A percentile compares a stretch with the other conserved stretches of the same genome.
Evolutionary conservation across 768 basidiomycete species (phyloP).

Genomic region (Calocybe gangraenosa): DNA sequence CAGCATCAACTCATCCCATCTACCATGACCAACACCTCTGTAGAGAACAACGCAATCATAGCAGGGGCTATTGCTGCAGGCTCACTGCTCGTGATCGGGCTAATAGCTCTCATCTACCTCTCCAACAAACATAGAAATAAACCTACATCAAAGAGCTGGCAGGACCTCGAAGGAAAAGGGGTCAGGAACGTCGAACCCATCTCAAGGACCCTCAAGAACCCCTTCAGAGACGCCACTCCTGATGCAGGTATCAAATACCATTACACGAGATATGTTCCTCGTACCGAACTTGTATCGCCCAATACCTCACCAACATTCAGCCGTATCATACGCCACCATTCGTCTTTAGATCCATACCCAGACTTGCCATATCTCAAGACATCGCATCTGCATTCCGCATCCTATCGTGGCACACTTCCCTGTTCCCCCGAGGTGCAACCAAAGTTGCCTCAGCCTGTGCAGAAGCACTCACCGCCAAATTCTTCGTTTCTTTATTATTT

Average conservation of each 20-base stretch:
- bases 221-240: too few species aligned
- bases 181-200: too few species aligned
- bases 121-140: not conserved
- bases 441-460: too few species aligned
- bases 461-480: too few species aligned
- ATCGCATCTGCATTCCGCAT: too few species aligned
- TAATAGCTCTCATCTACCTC: slow-evolving; percentile 12
- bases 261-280: slow-evolving; percentile 9
- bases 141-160: not conserved
- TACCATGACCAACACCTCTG: not conserved
- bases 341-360: slow-evolving; percentile 7
- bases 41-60: slow-evolving; percentile 14
- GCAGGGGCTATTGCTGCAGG: slow-evolving; percentile 17
- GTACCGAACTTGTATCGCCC: not conserved
- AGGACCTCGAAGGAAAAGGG: slow-evolving; percentile 10
- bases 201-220: too few species aligned
- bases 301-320: not conserved
- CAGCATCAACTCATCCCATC: too few species aligned
- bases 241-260: not conserved
- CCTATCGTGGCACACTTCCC: too few species aligned
- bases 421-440: too few species aligned
- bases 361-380: not conserved
- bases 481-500: too few species aligned
- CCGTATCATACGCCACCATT: slow-evolving; percentile 7
- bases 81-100: slow-evolving; percentile 9